phyloP scores from a whole-genome alignment of 768 basidiomycete genomes.

The Tylopilus sp. region DNA sequence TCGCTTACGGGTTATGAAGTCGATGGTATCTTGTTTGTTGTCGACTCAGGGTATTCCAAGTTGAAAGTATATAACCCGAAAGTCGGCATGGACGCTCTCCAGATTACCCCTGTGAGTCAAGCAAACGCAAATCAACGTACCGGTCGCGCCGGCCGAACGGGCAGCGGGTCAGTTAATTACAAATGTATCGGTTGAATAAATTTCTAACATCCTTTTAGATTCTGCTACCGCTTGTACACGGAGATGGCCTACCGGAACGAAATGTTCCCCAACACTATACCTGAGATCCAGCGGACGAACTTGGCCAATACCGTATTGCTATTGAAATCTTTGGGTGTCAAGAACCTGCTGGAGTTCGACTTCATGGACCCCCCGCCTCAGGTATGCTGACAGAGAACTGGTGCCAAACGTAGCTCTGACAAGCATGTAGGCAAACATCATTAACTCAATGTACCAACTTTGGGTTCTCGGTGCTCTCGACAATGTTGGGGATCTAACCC shows the following conservation, averaged over 20 bases:
- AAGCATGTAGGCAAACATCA: conserved; percentile 74
- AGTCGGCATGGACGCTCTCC: conserved; percentile 98
- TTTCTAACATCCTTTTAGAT: conserved; percentile 43
- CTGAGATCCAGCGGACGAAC: conserved; percentile 98
- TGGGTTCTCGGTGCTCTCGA: conserved; percentile 98
- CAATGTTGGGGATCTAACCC: conserved; percentile 95
- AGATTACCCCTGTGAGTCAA: conserved; percentile 98
- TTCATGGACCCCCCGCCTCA: conserved; percentile 99
- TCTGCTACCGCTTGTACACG: conserved; percentile 95
- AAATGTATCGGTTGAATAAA: not conserved
- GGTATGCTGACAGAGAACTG: conserved; percentile 37
- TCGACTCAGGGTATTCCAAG: conserved; percentile 96
- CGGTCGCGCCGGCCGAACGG: conserved; percentile 95
- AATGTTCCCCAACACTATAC: conserved; percentile 92
- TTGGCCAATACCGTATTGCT: conserved; percentile 94
- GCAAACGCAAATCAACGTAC: conserved; percentile 97
- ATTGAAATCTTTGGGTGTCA: conserved; percentile 94
- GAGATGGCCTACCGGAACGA: conserved; percentile 97
- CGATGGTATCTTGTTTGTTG: conserved; percentile 95
- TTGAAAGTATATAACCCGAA: conserved; percentile 99
- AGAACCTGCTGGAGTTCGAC: conserved; percentile 96
- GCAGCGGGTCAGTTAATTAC: conserved; percentile 68
- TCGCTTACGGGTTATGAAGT: conserved; percentile 44
- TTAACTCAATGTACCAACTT: conserved; percentile 99
- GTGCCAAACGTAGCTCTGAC: not conserved